phyloP scores from a whole-genome alignment of 2,329 filamentous ascomycete species.

The Gyromitra esculenta region DNA sequence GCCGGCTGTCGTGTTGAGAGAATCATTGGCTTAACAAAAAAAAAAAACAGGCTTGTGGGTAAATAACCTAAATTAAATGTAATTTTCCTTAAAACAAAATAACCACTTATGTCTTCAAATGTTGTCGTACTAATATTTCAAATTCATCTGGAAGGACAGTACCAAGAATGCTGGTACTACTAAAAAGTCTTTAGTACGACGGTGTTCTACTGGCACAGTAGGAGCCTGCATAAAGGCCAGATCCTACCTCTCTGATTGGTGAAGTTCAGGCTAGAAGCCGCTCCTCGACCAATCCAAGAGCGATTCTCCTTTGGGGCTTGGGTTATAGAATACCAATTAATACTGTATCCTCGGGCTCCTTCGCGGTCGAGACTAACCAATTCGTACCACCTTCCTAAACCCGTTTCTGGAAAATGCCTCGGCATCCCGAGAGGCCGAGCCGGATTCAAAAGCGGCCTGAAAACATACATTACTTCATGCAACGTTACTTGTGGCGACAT shows the following conservation, averaged over 20 bases:
- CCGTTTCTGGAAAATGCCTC: slow-evolving; percentile 32
- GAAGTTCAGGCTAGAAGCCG: background rate
- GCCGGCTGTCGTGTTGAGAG: slow-evolving; percentile 9
- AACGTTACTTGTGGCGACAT: slow-evolving; percentile 21
- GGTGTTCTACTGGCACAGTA: background rate
- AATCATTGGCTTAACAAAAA: slow-evolving; percentile 22
- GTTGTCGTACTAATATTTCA: slow-evolving; percentile 33
- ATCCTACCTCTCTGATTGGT: background rate
- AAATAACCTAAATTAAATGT: slow-evolving; percentile 13
- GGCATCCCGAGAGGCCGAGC: slow-evolving; percentile 29
- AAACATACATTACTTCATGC: slow-evolving; percentile 24
- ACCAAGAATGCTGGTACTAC: slow-evolving; percentile 1
- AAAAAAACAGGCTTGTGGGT: background rate
- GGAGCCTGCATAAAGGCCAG: background rate
- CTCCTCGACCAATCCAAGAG: background rate
- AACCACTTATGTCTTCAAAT: slow-evolving; percentile 16
- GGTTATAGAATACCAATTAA: background rate
- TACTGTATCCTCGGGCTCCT: slow-evolving; percentile 1
- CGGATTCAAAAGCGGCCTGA: slow-evolving; percentile 42
- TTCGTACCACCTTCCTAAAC: slow-evolving; percentile 46
- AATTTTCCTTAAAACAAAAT: slow-evolving; percentile 18
- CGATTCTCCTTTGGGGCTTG: background rate
- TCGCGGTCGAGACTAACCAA: slow-evolving; percentile 21
- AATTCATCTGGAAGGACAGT: slow-evolving; percentile 30
- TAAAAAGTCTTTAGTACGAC: slow-evolving; percentile 5